Base-by-base conservation (phyloP, 2,329 filamentous ascomycete species). In the Arachnomyces sp. region DNA sequence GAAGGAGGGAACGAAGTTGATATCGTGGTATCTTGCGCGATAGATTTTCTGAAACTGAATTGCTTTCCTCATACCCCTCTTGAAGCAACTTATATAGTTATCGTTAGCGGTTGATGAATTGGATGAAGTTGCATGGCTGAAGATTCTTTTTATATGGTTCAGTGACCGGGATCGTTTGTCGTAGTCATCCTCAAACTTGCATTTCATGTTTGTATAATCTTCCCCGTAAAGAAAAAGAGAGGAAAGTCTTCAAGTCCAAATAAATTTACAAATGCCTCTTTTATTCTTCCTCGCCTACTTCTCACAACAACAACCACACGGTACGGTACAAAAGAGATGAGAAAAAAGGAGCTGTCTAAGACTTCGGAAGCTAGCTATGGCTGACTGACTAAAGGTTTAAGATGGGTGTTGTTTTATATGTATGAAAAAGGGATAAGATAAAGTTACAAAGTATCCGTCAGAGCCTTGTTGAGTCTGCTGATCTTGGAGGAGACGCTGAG, bases 401-500 rank as follows among this genome's bases (percentile, higher is more conserved):
- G 20, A 25, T 25, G 20, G 9, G 5, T 5, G 20, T n/a, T n/a
- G 20, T 25, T 25, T 9, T 25, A 25, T 25, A 25, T 25, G 31
- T 4, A n/a, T n/a, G n/a, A 52, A 42, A 46, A 45, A 40, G 37
- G 50, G 52, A 50, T 52, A 53, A 52, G 9, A 25, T 25, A 55
- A 62, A 66, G 88, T 85, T 94, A 98, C 84, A 98, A 76, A 68
- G 83, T 77, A 72, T 98, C 92, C 56, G 78, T 89, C 64, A 98
- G 84, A 66, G 94, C 82, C 83, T 96, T 98, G 86, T 98, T 98
- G 79, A 98, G 86, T 81, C 88, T 94, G 66, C 85, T 78, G 69
- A 98, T 83, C 78, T 90, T 93, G 65, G 84, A 76, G 36, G 90
- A 90, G 60, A 98, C 89, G 70, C 84, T 92, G 56, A 95, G 83